Base-by-base conservation (phyloP, 441 rosid genomes). In the Populus hybrid region DNA sequence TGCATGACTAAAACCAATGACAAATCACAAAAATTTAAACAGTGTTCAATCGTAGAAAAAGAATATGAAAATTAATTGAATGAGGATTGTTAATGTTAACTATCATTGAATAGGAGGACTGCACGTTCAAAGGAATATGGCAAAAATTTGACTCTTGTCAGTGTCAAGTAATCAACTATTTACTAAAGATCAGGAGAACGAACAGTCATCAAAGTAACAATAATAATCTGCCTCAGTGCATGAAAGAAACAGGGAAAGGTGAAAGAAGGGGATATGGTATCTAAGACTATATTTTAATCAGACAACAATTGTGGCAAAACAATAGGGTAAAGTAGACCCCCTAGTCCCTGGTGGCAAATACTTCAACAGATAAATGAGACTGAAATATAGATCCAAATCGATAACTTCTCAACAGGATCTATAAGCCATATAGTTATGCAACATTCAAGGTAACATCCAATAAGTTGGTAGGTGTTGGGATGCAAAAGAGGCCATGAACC, bases 1-100 rank as follows among this genome's bases (percentile, higher is more conserved):
- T 57, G 99, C 99, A 87, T 95, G 99, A 87, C 99, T 95, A 81
- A 28, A 28, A 59, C 83, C 77, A 84, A 73, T 40, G 53, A 71
- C 7, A 71, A 69, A 70, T 72, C 64, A 70, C 20, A 34, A 79
- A 81, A 66, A 70, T 40, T 40, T 34, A 70, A 64, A 16, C 10
- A 42, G 28, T 77, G 57, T 28, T 66, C 6, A 28, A 32, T 32
- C 0, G 1, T 32, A 32, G 34, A 32, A 32, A 32, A 32, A 32
- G 34, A 80, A 72, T 34, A 28, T 64, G 34, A 16, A 42, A n/a
- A 32, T 16, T 70, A 61, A 12, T 40, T 61, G 75, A 59, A 57
- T 26, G 38, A 69, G 53, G 21, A 38, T 50, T 30, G 35, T 63
- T 4, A 36, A 32, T 32, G 65, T 59, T 23, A 73, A 34, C 24